A percentile compares a stretch with the other conserved stretches of the same genome.
Evolutionary conservation across 768 basidiomycete genomes (phyloP).

Genomic region (Tylopilus felleus): DNA sequence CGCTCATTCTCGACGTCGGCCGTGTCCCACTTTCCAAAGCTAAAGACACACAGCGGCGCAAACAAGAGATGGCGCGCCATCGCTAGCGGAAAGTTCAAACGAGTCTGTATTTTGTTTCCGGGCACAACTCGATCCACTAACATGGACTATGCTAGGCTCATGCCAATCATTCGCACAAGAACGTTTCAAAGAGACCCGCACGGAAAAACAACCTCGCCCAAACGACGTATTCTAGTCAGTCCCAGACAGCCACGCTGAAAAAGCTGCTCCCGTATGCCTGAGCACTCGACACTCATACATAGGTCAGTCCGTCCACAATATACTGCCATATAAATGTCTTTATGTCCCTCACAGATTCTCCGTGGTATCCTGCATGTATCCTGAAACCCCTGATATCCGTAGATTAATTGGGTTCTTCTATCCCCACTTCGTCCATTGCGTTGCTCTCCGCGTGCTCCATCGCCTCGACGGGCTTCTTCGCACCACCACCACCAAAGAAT

Average conservation of each 20-base stretch:
- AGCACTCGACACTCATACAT: constrained; percentile 12
- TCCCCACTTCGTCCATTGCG: constrained; percentile 24
- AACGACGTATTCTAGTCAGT: constrained; percentile 60
- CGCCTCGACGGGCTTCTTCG: constrained; percentile 11
- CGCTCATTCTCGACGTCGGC: constrained; percentile 62
- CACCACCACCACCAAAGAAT: constrained; percentile 54
- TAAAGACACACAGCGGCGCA: constrained; percentile 77
- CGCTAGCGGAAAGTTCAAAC: constrained; percentile 70
- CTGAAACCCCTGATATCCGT: background rate
- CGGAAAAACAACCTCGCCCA: constrained; percentile 64
- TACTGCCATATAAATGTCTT: background rate
- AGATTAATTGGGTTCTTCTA: constrained; percentile 9
- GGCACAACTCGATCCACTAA: constrained; percentile 1
- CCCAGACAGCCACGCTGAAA: constrained; percentile 66
- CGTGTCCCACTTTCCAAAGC: constrained; percentile 59
- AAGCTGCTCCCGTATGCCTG: constrained; percentile 71
- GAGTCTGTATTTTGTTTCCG: constrained; percentile 42
- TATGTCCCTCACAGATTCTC: background rate
- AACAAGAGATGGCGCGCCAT: constrained; percentile 79
- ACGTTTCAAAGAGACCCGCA: constrained; percentile 60
- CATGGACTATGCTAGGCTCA: constrained; percentile 49
- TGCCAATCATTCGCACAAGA: constrained; percentile 71
- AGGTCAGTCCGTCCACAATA: constrained; percentile 12
- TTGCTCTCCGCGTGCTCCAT: constrained; percentile 24
- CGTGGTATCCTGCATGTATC: background rate